phyloP scores from a whole-genome alignment of 192 early-diverging fungal genomes.

The Coemansia pectinata region DNA sequence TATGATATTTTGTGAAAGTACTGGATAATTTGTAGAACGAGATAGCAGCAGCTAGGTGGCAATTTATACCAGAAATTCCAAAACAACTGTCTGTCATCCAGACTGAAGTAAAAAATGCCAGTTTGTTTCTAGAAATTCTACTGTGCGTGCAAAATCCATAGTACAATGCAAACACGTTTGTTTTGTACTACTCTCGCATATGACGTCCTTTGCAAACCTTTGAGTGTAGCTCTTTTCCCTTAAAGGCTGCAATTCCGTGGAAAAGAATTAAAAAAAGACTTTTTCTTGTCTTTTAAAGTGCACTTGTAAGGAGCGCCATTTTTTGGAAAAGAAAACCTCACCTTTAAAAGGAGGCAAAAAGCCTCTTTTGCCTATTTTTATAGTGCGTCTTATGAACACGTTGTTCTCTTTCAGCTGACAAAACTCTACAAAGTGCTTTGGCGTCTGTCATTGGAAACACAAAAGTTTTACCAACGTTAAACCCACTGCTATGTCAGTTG shows the following conservation, averaged over 20 bases:
- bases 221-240: background rate
- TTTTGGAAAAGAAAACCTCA: background rate
- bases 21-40: background rate
- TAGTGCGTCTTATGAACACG: background rate
- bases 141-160: background rate
- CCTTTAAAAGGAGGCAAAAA: background rate
- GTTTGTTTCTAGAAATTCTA: no score
- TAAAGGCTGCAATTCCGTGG: background rate
- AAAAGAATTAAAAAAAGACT: background rate
- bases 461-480: no score
- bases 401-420: background rate
- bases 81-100: no score
- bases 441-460: no score
- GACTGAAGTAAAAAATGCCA: no score
- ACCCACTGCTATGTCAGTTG: no score
- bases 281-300: background rate
- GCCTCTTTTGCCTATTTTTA: background rate
- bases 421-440: background rate
- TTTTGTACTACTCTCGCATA: background rate
- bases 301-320: background rate
- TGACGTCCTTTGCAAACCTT: background rate
- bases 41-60: background rate
- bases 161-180: background rate
- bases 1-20: background rate
- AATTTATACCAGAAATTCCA: background rate